phyloP scores from a whole-genome alignment of 1,284 basidiomycete genomes.

The Rhodotorula sp. region DNA sequence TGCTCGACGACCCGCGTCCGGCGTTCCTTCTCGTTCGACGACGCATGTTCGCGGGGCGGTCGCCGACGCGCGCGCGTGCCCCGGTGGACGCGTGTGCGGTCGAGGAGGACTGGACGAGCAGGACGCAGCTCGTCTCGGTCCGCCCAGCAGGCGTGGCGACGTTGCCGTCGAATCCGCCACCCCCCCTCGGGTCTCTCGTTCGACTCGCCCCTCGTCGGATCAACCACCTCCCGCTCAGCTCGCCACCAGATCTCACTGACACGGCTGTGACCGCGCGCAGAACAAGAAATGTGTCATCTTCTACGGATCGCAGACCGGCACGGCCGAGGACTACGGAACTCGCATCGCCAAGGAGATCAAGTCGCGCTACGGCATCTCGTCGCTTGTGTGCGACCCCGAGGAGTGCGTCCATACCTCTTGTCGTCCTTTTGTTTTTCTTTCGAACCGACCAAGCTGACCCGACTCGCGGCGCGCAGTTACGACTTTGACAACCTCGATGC shows the following conservation, averaged over 20 bases:
- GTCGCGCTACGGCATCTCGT: slow-evolving; percentile 85
- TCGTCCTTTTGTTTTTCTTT: neutral
- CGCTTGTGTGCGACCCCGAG: slow-evolving; percentile 90
- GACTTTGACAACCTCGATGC: slow-evolving; percentile 94
- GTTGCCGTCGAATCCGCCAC: neutral
- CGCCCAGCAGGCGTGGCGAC: accelerated
- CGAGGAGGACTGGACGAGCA: no score
- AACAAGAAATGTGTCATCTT: slow-evolving; percentile 94
- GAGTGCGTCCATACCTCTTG: slow-evolving; percentile 54
- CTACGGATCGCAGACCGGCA: slow-evolving; percentile 94
- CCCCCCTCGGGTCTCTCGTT: no score
- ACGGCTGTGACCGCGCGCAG: slow-evolving; percentile 18
- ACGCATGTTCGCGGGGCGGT: no score
- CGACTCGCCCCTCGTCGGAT: neutral
- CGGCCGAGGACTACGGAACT: slow-evolving; percentile 70
- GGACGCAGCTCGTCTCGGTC: neutral
- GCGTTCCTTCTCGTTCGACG: no score
- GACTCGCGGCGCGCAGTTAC: slow-evolving; percentile 55
- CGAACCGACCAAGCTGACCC: neutral
- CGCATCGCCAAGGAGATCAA: slow-evolving; percentile 64
- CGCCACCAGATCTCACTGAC: neutral
- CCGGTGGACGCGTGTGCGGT: no score
- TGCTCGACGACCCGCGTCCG: no score
- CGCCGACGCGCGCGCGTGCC: no score
- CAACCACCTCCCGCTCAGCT: neutral